Base-by-base conservation (phyloP, 176 grass and related monocot species). In the Carex parvula region DNA sequence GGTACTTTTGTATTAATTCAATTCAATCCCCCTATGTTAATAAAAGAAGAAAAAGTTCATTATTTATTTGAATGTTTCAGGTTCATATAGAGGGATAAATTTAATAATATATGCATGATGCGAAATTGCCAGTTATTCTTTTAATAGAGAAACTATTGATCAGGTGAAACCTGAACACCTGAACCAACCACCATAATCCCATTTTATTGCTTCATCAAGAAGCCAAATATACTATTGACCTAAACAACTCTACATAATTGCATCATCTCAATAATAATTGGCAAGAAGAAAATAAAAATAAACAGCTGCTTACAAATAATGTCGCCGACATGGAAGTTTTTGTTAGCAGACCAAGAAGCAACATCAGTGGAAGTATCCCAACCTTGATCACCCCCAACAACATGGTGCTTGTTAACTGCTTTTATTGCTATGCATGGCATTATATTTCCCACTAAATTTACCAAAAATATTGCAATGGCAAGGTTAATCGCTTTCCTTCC, bases 331-430 rank as follows among this genome's bases (percentile, higher is more conserved):
- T 52, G 39, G 56, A 90, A 92, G 21, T 61, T 50, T 75, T 70
- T 90, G 37, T 59, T 50, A 6, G 67, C 22, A 0, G 79, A 30
- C 86, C 88, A 92, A 18, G 85, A 83, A n/a, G 61, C 80, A 64
- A 92, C 37, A 73, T 88, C 53, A 20, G 83, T 81, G 20, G 60
- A 53, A 53, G 70, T 22, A 60, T 70, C 80, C 84, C 91, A 92
- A 0, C 83, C 88, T 18, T 84, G 88, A 79, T 92, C 86, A 18
- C 80, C 88, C 18, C 88, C 88, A 46, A 93, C 86, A 54, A 93
- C 91, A 81, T 90, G 91, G 68, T 90, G 65, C 52, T 39, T 65
- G 26, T 16, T 70, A 44, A 60, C 8, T 7, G 10, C 30, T 35
- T 75, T 60, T 73, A 73, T 66, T 6, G 81, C 72, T 2, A 64